Base-by-base conservation (phyloP, 495 filamentous ascomycete genomes). In the Lophiotrema nucula region DNA sequence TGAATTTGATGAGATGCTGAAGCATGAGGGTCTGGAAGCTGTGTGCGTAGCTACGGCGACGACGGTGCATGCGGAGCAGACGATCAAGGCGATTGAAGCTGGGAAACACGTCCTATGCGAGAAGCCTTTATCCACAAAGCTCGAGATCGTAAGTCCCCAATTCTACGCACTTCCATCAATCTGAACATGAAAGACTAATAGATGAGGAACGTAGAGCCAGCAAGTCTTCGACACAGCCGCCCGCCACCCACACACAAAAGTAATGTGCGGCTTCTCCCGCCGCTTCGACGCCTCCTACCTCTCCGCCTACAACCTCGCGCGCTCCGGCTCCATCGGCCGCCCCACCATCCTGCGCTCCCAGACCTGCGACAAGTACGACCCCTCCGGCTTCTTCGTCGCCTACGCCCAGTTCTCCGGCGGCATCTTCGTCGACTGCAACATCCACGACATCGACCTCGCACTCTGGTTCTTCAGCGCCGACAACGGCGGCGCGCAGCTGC, bases 391-490 rank as follows among this genome's bases (percentile, higher is more conserved):
- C 68, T 79, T 77, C 60, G 73, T 79, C 19, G 39, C 64, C 10
- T 79, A 77, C 54, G 72, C 74, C 18, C 22, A 67, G 39, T 69
- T 66, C 61, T 72, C 60, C 39, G 76, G 76, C 27, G 76, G 76
- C 27, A 77, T 79, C 58, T 79, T 77, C 59, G 73, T 79, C 12
- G 75, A 77, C 60, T 74, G 71, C 66, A 71, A 68, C 51, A 71
- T 77, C 64, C 76, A 77, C 61, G 76, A 79, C 58, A 76, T 79
- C 64, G 76, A 77, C 59, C 67, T 79, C 5, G 68, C 73, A 0
- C 66, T 79, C 1, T 79, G 67, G 69, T 77, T 65, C 69, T 69
- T 77, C 60, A 69, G 68, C 16, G 64, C 68, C 28, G 49, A 53
- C 24, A 45, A n/a, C 24, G n/a, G 44, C 4, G 69, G 68, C 45